A percentile compares a stretch with the other conserved stretches of the same genome.
Conservation (phyloP, 257 asterid species). For the Solanum chilense region DNA sequence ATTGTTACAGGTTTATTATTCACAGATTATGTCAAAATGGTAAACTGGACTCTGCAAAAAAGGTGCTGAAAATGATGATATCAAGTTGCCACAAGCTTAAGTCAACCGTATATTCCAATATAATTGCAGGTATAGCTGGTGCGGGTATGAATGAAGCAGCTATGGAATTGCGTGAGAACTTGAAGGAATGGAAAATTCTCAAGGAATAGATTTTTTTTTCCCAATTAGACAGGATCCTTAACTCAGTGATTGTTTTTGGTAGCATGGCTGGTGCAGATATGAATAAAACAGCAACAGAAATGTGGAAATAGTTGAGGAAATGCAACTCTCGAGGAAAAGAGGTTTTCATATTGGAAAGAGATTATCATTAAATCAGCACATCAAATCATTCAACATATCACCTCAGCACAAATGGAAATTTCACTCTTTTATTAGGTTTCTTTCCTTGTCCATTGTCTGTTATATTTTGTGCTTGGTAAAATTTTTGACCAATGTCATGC, state of each 20-base stretch:
- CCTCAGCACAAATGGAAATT: neutral
- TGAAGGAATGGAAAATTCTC: conserved; percentile 34
- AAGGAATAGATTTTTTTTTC: conserved; percentile 5
- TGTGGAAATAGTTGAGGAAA: conserved; percentile 36
- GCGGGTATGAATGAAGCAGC: conserved; percentile 71
- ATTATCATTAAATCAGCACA: neutral
- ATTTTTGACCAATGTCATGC: neutral
- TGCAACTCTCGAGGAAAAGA: conserved; percentile 20
- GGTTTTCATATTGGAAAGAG: neutral
- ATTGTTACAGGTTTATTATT: conserved; percentile 60
- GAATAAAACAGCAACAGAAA: conserved; percentile 41
- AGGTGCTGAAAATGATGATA: conserved; percentile 41
- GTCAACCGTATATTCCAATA: conserved; percentile 23
- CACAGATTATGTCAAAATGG: conserved; percentile 49
- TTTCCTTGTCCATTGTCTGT: neutral
- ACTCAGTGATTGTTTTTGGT: conserved; percentile 15
- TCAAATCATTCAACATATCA: neutral
- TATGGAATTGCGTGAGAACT: conserved; percentile 33
- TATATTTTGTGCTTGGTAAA: neutral
- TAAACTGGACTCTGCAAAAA: conserved; percentile 45
- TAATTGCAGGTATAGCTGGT: conserved; percentile 44
- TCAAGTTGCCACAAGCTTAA: conserved; percentile 24
- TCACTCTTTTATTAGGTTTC: neutral
- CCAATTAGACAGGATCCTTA: neutral
- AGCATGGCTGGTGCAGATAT: conserved; percentile 53